These are phyloP conservation scores for Whalleya microplaca DNA, from an alignment of 2,329 filamentous ascomycete species.

Conservation along the genomic window DNA sequence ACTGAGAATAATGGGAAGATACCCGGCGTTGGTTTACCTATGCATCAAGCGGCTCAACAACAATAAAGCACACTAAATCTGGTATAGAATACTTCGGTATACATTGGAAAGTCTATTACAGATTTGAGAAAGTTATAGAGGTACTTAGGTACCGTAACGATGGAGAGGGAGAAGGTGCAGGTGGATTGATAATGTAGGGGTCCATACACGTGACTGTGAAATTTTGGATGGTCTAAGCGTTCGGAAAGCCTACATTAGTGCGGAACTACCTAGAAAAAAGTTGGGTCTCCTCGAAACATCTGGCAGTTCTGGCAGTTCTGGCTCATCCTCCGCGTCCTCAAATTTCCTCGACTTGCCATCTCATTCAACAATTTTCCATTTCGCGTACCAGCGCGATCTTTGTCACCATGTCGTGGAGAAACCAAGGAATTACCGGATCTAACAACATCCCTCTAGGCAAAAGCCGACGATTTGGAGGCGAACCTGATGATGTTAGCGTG, in stretches of 20 bases:
- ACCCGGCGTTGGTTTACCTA: too few species aligned
- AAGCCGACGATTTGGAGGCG: constrained; percentile 76
- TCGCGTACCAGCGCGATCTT: constrained; percentile 3
- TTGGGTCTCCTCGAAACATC: background rate
- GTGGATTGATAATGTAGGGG: too few species aligned
- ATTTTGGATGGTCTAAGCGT: background rate
- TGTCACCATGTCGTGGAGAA: constrained; percentile 65
- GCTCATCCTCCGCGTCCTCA: background rate
- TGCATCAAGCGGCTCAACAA: too few species aligned
- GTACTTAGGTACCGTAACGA: too few species aligned
- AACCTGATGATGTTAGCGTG: constrained; percentile 44
- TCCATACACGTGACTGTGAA: too few species aligned
- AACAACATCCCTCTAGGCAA: constrained; percentile 97
- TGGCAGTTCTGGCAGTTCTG: background rate
- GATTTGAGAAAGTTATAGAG: too few species aligned
- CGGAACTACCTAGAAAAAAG: background rate
- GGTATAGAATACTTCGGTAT: too few species aligned
- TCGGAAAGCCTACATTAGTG: background rate
- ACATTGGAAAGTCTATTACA: too few species aligned
- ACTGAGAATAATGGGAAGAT: too few species aligned
- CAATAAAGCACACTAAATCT: too few species aligned
- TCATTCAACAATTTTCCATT: background rate
- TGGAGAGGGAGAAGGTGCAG: too few species aligned
- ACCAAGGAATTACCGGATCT: constrained; percentile 89
- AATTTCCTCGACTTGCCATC: background rate